Evolutionary conservation across 345 rosid species (phyloP).

Genomic region (Physaria fendleri): DNA sequence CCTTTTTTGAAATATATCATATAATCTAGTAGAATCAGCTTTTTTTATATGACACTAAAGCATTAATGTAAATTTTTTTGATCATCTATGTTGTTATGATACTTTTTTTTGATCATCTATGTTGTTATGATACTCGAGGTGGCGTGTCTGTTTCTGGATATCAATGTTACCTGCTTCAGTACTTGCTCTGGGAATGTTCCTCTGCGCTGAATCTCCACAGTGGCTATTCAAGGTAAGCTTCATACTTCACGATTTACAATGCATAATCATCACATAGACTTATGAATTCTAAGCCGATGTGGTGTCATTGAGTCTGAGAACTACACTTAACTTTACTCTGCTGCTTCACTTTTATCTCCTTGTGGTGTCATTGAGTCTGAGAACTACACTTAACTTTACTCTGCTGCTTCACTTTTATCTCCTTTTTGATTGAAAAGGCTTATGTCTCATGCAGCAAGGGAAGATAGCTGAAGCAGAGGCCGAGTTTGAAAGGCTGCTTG

Average conservation of each 20-base stretch:
- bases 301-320: background rate
- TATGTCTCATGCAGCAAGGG: slow-evolving; percentile 58
- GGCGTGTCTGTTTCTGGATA: slow-evolving; percentile 92
- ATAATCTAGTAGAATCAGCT: background rate
- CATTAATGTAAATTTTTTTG: too few species aligned
- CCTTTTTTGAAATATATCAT: background rate
- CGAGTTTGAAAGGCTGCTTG: slow-evolving; percentile 80
- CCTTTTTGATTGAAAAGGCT: background rate
- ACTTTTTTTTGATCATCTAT: background rate
- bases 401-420: background rate
- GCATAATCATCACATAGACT: background rate
- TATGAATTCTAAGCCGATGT: background rate
- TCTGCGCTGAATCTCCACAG: slow-evolving; percentile 86
- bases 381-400: background rate
- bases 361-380: background rate
- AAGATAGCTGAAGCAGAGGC: slow-evolving; percentile 75
- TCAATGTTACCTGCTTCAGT: slow-evolving; percentile 77
- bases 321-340: background rate
- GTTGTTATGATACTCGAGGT: slow-evolving; percentile 44
- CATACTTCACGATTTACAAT: background rate
- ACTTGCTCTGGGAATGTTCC: slow-evolving; percentile 69
- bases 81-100: too few species aligned
- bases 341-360: background rate
- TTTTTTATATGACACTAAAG: background rate
- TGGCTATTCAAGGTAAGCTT: slow-evolving; percentile 86